These are phyloP conservation scores for Hymenoscyphus fraxineus DNA, from an alignment of 2,329 filamentous ascomycete species.

Conservation along the genomic window DNA sequence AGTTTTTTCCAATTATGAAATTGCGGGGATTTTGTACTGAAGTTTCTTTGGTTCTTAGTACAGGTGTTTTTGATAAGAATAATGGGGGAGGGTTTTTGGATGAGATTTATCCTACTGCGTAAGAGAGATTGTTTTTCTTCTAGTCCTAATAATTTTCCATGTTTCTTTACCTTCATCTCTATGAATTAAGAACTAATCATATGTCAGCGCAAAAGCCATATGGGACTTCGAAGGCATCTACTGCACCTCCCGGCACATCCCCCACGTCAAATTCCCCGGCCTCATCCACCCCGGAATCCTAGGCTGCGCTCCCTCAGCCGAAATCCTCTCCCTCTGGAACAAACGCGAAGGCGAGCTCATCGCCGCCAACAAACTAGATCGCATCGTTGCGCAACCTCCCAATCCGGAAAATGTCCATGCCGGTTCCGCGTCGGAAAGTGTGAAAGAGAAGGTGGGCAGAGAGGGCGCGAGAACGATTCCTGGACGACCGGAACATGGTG, in stretches of 20 bases:
- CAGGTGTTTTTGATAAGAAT: conserved; percentile 58
- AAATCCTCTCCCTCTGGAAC: conserved; percentile 77
- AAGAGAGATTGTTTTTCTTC: conserved; percentile 32
- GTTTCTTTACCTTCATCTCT: background rate
- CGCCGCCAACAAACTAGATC: conserved; percentile 58
- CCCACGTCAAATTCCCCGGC: conserved; percentile 80
- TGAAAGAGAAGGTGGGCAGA: conserved; percentile 64
- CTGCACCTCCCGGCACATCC: conserved; percentile 82
- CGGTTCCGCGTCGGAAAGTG: conserved; percentile 54
- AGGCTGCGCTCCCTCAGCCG: conserved; percentile 76
- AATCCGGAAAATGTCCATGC: conserved; percentile 69
- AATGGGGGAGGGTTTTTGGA: conserved; percentile 90
- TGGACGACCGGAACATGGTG: conserved; percentile 51
- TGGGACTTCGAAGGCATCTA: conserved; percentile 77
- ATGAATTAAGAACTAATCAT: background rate
- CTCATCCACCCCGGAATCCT: conserved; percentile 90
- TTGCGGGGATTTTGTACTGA: too few species aligned
- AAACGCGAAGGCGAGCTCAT: conserved; percentile 78
- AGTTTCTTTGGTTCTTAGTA: too few species aligned
- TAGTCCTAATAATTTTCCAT: background rate
- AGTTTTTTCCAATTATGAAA: conserved; percentile 46
- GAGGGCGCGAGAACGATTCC: conserved; percentile 86
- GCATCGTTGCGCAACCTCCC: conserved; percentile 75
- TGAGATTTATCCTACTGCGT: conserved; percentile 81
- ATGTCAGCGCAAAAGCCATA: conserved; percentile 58